Base-by-base conservation (phyloP, 169 alveolate species). In the Eimeria falciformis region DNA sequence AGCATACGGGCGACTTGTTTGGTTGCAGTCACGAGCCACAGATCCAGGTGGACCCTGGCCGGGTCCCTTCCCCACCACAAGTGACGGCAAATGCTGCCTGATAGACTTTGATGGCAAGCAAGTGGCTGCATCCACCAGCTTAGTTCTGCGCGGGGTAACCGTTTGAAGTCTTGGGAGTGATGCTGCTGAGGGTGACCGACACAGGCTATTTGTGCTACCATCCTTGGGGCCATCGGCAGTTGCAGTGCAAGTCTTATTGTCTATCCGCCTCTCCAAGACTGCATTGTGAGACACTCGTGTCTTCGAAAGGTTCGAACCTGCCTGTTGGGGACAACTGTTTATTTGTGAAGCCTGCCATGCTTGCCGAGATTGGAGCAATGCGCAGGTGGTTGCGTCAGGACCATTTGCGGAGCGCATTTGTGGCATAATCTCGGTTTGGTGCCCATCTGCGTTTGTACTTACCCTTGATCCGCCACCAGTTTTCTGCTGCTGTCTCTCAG, bases 21-120 rank as follows among this genome's bases (percentile, higher is more conserved):
- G 90, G 58, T 50, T 17, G 56, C 55, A 29, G 18, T 81, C 90
- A 23, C 90, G 77, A 18, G 77, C 21, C 27, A 77, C 71, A 53
- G 18, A n/a, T 81, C 62, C 56, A 27, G 40, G 45, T 50, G 90
- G 21, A 9, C 90, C 77, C 62, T 27, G 75, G 9, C 37, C 9
- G 53, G 27, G 77, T 55, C 65, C 46, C 40, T 56, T 81, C 21
- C 77, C 90, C 27, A 81, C 50, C 33, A 75, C 55, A 17, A 81
- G 90, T 0, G 90, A 75, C 14, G 71, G 90, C 9, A 81, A 4
- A 29, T 37, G 62, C 58, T 81, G 90, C 62, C 77, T 55, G 47
- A 66, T 25, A 50, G 29, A 33, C 17, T 56, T 81, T 14, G 90
- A 75, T 2, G 77, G 27, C 3, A 46, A 17, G 40, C 56, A 45